phyloP scores from a whole-genome alignment of 331 rosid species.

The Phaseolus coccineus region DNA sequence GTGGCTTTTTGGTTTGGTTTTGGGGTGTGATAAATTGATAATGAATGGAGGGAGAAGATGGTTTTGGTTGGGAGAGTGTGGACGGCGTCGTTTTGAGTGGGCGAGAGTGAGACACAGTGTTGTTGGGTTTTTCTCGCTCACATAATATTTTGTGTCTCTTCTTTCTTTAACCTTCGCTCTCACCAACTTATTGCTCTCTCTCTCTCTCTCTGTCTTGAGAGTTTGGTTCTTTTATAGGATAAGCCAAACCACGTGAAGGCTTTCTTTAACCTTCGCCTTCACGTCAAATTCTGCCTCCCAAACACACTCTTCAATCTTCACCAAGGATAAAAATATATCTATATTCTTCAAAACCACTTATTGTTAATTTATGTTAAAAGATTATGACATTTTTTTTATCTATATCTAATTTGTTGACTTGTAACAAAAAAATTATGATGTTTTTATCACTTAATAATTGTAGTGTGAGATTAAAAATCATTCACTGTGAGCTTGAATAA shows the following conservation, averaged over 20 bases:
- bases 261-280: conserved; percentile 26
- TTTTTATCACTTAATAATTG: too few species aligned
- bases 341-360: not conserved
- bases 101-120: not conserved
- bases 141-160: conserved; percentile 48
- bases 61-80: not conserved
- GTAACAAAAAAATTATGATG: too few species aligned
- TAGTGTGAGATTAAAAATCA: too few species aligned
- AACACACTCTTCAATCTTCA: not conserved
- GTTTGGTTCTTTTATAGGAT: conserved; percentile 20
- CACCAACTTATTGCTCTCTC: conserved; percentile 32
- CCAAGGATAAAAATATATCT: not conserved
- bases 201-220: not conserved
- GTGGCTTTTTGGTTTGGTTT: conserved; percentile 44
- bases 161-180: conserved; percentile 65
- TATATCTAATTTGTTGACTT: too few species aligned
- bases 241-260: conserved; percentile 41
- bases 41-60: conserved; percentile 52
- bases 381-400: too few species aligned
- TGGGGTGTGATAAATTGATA: conserved; percentile 19
- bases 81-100: conserved; percentile 45
- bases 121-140: conserved; percentile 54
- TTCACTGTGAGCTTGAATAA: too few species aligned
- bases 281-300: conserved; percentile 20
- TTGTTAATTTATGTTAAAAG: not conserved